phyloP scores from a whole-genome alignment of 2,329 filamentous ascomycete genomes.

The Exophiala oligosperma region DNA sequence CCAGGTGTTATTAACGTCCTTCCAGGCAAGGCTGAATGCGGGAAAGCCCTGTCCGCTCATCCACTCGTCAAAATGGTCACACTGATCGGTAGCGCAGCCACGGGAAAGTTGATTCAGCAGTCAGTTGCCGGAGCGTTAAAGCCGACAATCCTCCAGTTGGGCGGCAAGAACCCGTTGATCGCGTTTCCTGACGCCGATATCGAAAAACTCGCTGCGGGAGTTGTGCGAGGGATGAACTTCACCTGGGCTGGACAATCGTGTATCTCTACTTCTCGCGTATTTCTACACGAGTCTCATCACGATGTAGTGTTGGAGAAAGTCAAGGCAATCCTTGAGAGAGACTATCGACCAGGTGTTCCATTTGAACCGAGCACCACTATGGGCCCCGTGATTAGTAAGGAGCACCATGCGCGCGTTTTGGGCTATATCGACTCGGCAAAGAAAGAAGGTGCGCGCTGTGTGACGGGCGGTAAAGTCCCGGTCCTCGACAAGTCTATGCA shows the following conservation, averaged over 20 bases:
- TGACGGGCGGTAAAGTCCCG: slow-evolving; percentile 3
- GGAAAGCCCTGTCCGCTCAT: slow-evolving; percentile 35
- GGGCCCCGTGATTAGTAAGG: not conserved
- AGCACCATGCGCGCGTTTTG: not conserved
- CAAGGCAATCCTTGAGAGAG: slow-evolving; percentile 58
- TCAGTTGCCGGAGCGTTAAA: slow-evolving; percentile 48
- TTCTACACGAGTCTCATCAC: slow-evolving; percentile 61
- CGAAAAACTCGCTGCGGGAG: slow-evolving; percentile 67
- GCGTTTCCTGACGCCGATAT: slow-evolving; percentile 66
- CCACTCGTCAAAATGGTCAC: slow-evolving; percentile 42
- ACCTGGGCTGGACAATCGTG: slow-evolving; percentile 53
- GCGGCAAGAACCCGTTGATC: slow-evolving; percentile 64
- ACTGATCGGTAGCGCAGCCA: slow-evolving; percentile 39
- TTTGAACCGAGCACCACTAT: slow-evolving; percentile 47
- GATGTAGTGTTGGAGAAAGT: slow-evolving; percentile 67
- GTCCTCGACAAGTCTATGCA: not conserved
- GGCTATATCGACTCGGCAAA: not conserved
- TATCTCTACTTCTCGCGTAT: slow-evolving; percentile 63
- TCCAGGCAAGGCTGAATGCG: slow-evolving; percentile 32
- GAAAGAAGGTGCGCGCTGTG: not conserved
- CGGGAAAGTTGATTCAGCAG: slow-evolving; percentile 41
- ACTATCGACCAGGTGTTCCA: slow-evolving; percentile 65
- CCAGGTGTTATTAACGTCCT: slow-evolving; percentile 42
- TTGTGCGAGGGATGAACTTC: slow-evolving; percentile 41
- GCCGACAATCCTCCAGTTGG: slow-evolving; percentile 63